Evolutionary conservation across 2,329 filamentous ascomycete species (phyloP).

Genomic region (Harringtonia aguacate): DNA sequence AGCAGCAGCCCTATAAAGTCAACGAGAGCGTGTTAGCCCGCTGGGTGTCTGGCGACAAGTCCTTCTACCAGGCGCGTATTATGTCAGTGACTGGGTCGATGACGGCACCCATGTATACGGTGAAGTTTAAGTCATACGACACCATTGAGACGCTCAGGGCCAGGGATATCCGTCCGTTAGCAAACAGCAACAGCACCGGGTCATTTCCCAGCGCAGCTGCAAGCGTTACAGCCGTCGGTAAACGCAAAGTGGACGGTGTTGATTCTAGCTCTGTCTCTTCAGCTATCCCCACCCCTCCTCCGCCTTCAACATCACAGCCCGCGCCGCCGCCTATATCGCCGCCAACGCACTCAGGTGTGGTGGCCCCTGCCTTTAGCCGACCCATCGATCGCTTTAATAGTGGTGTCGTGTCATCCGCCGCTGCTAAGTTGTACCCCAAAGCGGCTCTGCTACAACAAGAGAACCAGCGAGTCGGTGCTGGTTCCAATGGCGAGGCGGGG

Average conservation of each 20-base stretch:
- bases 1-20: conserved; percentile 56
- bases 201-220: too few species aligned
- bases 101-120: conserved; percentile 83
- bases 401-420: conserved; percentile 43
- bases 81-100: conserved; percentile 87
- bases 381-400: conserved; percentile 20
- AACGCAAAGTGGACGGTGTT: conserved; percentile 49
- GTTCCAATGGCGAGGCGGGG: conserved; percentile 37
- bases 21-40: conserved; percentile 87
- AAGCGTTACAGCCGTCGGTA: conserved; percentile 35
- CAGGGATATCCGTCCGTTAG: conserved; percentile 73
- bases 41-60: conserved; percentile 81
- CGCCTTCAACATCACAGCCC: conserved; percentile 30
- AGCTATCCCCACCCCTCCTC: conserved; percentile 21
- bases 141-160: conserved; percentile 72
- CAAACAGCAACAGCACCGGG: neutral
- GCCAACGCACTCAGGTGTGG: conserved; percentile 11
- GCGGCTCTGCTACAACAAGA: conserved; percentile 46
- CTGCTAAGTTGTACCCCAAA: conserved; percentile 43
- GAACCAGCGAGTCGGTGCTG: conserved; percentile 22
- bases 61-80: conserved; percentile 86
- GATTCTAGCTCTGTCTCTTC: neutral
- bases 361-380: conserved; percentile 12
- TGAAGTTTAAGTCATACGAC: conserved; percentile 89
- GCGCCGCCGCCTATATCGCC: neutral